phyloP scores from a whole-genome alignment of 192 early-diverging fungal genomes.

The Lobulomyces angularis region DNA sequence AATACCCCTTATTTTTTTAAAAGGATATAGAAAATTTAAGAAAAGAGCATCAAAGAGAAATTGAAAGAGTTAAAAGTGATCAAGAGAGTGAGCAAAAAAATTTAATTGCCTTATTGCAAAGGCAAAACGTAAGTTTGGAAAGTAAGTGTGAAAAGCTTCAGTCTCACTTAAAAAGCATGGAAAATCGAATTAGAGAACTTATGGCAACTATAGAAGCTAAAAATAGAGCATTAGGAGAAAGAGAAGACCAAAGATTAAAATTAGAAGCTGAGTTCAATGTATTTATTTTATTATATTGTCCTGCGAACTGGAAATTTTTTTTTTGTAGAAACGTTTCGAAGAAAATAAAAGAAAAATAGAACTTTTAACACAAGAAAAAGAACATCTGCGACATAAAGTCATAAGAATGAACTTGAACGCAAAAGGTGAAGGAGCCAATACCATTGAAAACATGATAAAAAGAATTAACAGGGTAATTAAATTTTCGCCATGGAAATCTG shows the following conservation, averaged over 20 bases:
- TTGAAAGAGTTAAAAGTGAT: constrained; percentile 46
- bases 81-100: constrained; percentile 47
- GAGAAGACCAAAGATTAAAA: constrained; percentile 25
- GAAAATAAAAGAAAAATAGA: constrained; percentile 23
- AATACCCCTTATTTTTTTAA: background rate
- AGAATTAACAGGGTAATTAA: constrained; percentile 29
- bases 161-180: constrained; percentile 42
- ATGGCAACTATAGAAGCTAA: constrained; percentile 34
- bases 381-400: constrained; percentile 49
- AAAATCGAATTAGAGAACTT: constrained; percentile 37
- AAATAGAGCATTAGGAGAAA: constrained; percentile 34
- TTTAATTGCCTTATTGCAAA: constrained; percentile 39
- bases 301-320: background rate
- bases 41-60: constrained; percentile 43
- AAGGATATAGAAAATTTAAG: constrained; percentile 48
- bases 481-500: background rate
- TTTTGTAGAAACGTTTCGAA: constrained; percentile 22
- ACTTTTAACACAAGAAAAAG: constrained; percentile 38
- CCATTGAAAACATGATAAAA: constrained; percentile 52
- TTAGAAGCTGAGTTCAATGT: constrained; percentile 31
- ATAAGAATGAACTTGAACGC: constrained; percentile 47
- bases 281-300: constrained; percentile 6
- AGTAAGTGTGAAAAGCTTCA: constrained; percentile 48
- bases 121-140: constrained; percentile 44
- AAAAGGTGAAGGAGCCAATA: constrained; percentile 46